phyloP scores from a whole-genome alignment of 202 grass and related monocot species.

The Schoenoplectus tabernaemontani region DNA sequence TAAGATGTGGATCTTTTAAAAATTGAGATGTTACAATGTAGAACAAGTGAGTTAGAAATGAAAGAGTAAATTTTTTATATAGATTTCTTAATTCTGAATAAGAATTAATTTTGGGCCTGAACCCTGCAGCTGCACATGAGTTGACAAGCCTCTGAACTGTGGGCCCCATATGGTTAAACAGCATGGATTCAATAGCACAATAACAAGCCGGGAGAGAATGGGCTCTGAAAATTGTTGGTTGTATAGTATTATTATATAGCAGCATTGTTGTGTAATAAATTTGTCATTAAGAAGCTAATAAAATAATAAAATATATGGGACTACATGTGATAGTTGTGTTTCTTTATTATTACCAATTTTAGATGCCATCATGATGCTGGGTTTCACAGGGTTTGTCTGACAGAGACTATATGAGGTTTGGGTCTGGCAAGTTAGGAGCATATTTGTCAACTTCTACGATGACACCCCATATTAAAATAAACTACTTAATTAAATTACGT shows the following conservation, averaged over 20 bases:
- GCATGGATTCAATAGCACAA: background rate
- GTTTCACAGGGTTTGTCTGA: background rate
- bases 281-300: background rate
- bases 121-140: constrained; percentile 42
- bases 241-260: background rate
- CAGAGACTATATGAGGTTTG: background rate
- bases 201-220: background rate
- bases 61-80: too few species aligned
- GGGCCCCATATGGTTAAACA: background rate
- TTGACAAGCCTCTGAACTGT: constrained; percentile 23
- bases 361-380: background rate
- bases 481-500: too few species aligned
- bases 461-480: too few species aligned
- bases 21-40: too few species aligned
- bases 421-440: background rate
- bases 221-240: background rate
- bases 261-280: constrained; percentile 7
- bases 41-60: too few species aligned
- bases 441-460: background rate
- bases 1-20: too few species aligned
- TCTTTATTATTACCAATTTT: background rate
- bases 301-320: background rate
- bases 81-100: too few species aligned
- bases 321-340: background rate
- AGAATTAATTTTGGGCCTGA: too few species aligned